Base-by-base conservation (phyloP, 306 rosid genomes). In the Casuarina cunninghamiana region DNA sequence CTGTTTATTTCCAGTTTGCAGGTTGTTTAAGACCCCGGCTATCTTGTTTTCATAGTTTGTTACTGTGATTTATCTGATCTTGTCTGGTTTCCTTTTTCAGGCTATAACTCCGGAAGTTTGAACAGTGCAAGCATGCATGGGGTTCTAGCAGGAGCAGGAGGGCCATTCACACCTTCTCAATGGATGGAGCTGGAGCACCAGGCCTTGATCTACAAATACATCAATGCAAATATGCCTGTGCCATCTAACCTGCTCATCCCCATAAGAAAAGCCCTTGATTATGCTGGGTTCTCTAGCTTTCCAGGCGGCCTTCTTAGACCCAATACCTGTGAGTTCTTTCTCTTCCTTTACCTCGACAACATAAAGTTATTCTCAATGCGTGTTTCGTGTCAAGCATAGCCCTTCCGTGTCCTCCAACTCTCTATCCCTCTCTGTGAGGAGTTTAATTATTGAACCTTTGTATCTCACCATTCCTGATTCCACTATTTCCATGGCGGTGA, bases 141-240 rank as follows among this genome's bases (percentile, higher is more conserved):
- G 67, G 63, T 66, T 48, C 6, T 84, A 68, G 39, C 79, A n/a
- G 88, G 88, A 51, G 66, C 76, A 9, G 86, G 83, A 85, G 93
- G 96, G 17, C 89, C 87, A 61, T 96, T 96, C 81, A 96, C 98
- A 69, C 94, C 94, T 2, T 89, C 98, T 0, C 99, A 96, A 69
- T 93, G 99, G 99, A 87, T 96, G 94, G 99, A 96, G 83, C 75
- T 96, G 1, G 97, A 96, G 71, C 99, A 96, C 53, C 99, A 96
- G 48, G 98, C 99, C 32, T 81, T 93, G 90, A 96, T 96, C 91
- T 96, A 91, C 88, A 96, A 96, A 81, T 93, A 90, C 81, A 90
- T 96, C 2, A 86, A 93, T 63, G 90, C 97, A 67, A 90, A 91
- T 61, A 86, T 91, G 16, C 87, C 96, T 38, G 89, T 96, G 2